Evolutionary conservation across 176 grass and related monocot species (phyloP).

Genomic region (Rhipidocladum racemiflorum): DNA sequence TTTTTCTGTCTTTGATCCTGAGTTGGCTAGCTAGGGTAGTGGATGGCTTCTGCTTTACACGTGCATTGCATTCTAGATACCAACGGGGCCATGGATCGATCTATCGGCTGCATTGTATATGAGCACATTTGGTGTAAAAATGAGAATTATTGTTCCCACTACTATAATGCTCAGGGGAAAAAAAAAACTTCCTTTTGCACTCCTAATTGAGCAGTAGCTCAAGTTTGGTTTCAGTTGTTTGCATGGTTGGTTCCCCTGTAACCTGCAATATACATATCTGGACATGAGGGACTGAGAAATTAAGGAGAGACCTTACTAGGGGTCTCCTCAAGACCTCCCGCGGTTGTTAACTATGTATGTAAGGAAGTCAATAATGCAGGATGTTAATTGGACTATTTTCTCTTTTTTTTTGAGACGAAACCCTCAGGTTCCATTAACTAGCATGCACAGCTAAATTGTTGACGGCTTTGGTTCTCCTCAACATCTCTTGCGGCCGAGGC

Average conservation of each 20-base stretch:
- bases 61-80: neutral
- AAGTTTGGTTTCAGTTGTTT: neutral
- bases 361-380: no score
- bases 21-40: neutral
- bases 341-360: no score
- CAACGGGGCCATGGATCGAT: neutral
- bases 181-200: neutral
- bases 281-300: no score
- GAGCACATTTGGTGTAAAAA: neutral
- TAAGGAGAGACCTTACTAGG: no score
- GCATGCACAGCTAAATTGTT: no score
- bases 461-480: no score
- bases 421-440: no score
- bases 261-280: neutral
- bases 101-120: no score
- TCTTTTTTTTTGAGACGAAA: no score
- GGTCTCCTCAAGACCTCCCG: no score
- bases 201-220: neutral
- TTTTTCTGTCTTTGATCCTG: neutral
- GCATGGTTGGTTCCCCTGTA: neutral
- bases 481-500: no score
- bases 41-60: slow-evolving; percentile 27
- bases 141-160: neutral
- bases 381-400: no score
- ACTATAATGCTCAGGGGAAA: neutral